These are phyloP conservation scores for Penicillium rolfsii DNA, from an alignment of 2,329 filamentous ascomycete genomes.

Conservation along the genomic window DNA sequence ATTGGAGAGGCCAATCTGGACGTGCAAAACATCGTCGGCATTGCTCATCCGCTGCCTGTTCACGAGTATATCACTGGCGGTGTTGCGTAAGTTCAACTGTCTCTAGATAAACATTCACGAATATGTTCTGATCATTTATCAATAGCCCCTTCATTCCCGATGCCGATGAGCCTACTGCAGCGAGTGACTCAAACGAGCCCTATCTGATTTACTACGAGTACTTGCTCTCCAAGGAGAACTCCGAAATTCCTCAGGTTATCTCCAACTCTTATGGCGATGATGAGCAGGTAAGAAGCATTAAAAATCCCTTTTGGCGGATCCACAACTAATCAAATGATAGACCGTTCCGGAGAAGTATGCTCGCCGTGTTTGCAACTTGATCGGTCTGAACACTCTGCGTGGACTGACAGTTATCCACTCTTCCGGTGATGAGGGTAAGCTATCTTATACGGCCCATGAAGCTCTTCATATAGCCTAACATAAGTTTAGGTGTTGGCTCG, in stretches of 20 bases:
- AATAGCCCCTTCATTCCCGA: conserved; percentile 54
- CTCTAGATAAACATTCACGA: background rate
- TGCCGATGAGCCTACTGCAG: conserved; percentile 36
- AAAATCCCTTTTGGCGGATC: background rate
- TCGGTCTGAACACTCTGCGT: conserved; percentile 67
- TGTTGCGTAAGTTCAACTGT: conserved; percentile 38
- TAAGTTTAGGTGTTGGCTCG: conserved; percentile 54
- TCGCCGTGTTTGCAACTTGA: conserved; percentile 63
- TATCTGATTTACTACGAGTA: conserved; percentile 67
- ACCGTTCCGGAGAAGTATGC: conserved; percentile 65
- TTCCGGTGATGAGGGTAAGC: conserved; percentile 56
- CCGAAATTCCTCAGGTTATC: conserved; percentile 63
- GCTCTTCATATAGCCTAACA: conserved; percentile 2
- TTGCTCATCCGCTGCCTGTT: conserved; percentile 59
- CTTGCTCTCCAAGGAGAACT: conserved; percentile 54
- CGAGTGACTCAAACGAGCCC: conserved; percentile 65
- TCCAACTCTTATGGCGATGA: conserved; percentile 69
- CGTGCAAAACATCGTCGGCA: conserved; percentile 59
- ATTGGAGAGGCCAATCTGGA: conserved; percentile 63
- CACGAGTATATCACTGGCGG: conserved; percentile 62
- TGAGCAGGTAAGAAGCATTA: conserved; percentile 46
- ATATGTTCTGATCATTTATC: background rate
- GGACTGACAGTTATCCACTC: conserved; percentile 68
- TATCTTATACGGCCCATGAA: background rate
- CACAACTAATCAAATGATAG: conserved; percentile 32